These are phyloP conservation scores for Teratosphaeria destructans DNA, from an alignment of 2,329 filamentous ascomycete species.

Conservation along the genomic window DNA sequence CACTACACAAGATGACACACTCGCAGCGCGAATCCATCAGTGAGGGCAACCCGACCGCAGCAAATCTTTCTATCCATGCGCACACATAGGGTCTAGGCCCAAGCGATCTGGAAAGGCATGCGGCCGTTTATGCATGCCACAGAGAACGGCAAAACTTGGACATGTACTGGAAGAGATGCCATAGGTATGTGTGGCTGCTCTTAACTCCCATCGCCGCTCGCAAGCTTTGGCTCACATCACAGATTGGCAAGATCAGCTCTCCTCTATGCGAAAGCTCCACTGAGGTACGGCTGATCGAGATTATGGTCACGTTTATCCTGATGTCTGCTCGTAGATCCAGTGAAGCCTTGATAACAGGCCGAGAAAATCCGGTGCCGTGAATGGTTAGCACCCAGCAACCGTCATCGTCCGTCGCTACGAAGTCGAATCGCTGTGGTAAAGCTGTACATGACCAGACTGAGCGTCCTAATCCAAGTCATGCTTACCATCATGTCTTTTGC, in stretches of 20 bases:
- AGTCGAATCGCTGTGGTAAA: constrained; percentile 9
- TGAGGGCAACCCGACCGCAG: too few relatives aligned
- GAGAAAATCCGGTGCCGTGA: constrained; percentile 26
- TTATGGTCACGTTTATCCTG: constrained; percentile 33
- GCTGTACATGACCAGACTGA: neutral
- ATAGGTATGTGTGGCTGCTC: constrained; percentile 18
- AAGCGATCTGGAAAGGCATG: too few relatives aligned
- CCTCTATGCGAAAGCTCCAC: constrained; percentile 12
- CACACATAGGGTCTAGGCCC: too few relatives aligned
- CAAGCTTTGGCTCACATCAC: constrained; percentile 44
- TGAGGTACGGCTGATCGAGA: constrained; percentile 39
- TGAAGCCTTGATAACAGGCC: constrained; percentile 34
- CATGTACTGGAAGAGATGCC: too few relatives aligned
- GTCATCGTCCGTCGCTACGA: constrained; percentile 18
- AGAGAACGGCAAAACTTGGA: too few relatives aligned
- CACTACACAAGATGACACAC: too few relatives aligned
- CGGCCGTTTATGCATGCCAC: too few relatives aligned
- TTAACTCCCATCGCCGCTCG: constrained; percentile 18
- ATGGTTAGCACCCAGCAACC: constrained; percentile 12
- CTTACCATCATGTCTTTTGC: constrained; percentile 15
- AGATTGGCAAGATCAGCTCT: constrained; percentile 23
- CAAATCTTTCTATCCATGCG: too few relatives aligned
- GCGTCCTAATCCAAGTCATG: neutral
- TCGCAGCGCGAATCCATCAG: too few relatives aligned
- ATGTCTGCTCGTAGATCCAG: constrained; percentile 32